Evolutionary conservation across 2,329 filamentous ascomycete species (phyloP), one percentile per base, ranked within the genome.

Genomic region (Didymella sp.): DNA sequence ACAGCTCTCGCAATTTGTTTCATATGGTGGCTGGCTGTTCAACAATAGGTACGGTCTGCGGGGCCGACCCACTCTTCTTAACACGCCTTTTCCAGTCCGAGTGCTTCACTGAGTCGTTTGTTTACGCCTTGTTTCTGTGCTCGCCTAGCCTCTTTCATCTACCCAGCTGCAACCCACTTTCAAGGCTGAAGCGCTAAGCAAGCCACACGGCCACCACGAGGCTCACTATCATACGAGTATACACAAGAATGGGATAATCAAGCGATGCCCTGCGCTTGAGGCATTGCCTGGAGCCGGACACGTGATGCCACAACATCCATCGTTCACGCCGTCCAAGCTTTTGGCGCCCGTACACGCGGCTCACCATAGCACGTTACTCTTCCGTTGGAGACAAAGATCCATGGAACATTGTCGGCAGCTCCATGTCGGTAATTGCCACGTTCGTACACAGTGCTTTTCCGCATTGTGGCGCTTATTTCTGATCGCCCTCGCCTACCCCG

Each of bases 201-300:
- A 52, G 49, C 54, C 54, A 52, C 49, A 52, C 48, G 38, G 54
- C 54, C 49, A 57, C 48, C 19, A 44, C 44, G 54, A 52, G 28
- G 22, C 25, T 31, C 38, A 43, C 38, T 33, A 43, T 49, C 41
- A 27, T 48, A 45, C 38, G 43, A 44, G 30, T 8, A 43, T 11
- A 40, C 25, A 30, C 54, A 40, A 19, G 2, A 47, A 25, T 13
- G 48, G 48, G 6, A 31, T 38, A 11, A 8, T 3, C 22, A 47
- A 38, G 37, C 42, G 47, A 56, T 25, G 15, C 15, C 24, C 37
- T 5, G 8, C 30, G 37, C 43, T 47, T 43, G 43, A 24, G 48
- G 48, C 42, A 57, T 35, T 42, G 41, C 41, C 46, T 41, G 27
- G 7, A 21, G n/a, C 21, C 27, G 31, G 40, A 31, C 30, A 6